Percentiles rank a stretch among this genome's conserved stretches.
Conservation (phyloP, 345 rosid species). For the Diplotaxis tenuifolia region DNA sequence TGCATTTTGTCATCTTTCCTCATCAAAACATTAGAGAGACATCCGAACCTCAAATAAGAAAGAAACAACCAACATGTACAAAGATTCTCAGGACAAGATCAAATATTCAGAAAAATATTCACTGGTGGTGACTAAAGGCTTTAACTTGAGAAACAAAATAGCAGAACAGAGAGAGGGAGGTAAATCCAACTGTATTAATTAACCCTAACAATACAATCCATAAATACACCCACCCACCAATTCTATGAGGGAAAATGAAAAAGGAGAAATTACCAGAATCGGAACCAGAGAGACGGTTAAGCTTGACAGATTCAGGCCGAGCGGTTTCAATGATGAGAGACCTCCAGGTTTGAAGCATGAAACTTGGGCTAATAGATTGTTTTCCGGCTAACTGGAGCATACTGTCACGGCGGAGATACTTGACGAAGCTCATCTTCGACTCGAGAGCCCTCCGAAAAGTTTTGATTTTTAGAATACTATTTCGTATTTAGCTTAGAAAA, state of each 20-base stretch:
- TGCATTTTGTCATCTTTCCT: neutral
- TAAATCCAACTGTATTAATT: neutral
- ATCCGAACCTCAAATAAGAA: neutral
- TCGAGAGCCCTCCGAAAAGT: neutral
- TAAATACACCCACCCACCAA: neutral
- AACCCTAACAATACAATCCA: neutral
- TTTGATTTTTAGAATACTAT: neutral
- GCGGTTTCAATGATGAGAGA: slow-evolving; percentile 65
- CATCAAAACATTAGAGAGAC: neutral
- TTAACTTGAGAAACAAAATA: neutral
- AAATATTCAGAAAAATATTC: neutral
- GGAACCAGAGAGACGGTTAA: slow-evolving; percentile 53
- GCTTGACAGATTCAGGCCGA: slow-evolving; percentile 60
- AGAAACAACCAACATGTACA: neutral
- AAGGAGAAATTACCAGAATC: slow-evolving; percentile 57
- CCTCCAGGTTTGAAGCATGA: slow-evolving; percentile 45
- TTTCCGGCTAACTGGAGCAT: slow-evolving; percentile 22
- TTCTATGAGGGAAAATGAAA: neutral
- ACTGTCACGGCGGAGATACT: slow-evolving; percentile 30
- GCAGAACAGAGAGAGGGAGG: neutral
- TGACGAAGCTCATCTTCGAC: slow-evolving; percentile 35
- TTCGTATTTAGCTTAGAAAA: neutral
- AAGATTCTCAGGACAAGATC: neutral
- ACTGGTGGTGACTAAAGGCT: neutral
- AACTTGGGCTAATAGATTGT: slow-evolving; percentile 5